These are phyloP conservation scores for Trichosporon asahii DNA, from an alignment of 1,284 basidiomycete genomes.

Conservation along the genomic window DNA sequence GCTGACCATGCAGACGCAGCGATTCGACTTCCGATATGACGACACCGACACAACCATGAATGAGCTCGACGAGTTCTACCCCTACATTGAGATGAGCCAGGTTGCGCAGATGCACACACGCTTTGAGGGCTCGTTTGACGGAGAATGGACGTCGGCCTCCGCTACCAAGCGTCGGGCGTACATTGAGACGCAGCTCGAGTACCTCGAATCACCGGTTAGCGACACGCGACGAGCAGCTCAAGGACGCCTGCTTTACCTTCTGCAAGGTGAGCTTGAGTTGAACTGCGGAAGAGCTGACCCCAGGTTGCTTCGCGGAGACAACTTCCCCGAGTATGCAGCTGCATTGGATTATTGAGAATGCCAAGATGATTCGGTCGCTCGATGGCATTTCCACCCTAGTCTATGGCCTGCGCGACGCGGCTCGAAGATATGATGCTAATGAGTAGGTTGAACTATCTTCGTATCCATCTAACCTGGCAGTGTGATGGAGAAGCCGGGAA, in stretches of 20 bases:
- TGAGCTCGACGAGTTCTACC: slow-evolving; percentile 98
- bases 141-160: slow-evolving; percentile 76
- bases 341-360: slow-evolving; percentile 93
- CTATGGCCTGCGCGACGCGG: slow-evolving; percentile 84
- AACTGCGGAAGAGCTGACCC: slow-evolving; percentile 6
- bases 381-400: slow-evolving; percentile 83
- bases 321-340: slow-evolving; percentile 88
- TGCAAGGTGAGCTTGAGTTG: slow-evolving; percentile 65
- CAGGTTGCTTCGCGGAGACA: slow-evolving; percentile 89
- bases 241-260: slow-evolving; percentile 78
- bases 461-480: slow-evolving; percentile 3
- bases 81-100: slow-evolving; percentile 91
- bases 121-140: slow-evolving; percentile 77
- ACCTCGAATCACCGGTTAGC: slow-evolving; percentile 77
- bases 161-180: slow-evolving; percentile 61
- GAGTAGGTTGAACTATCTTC: slow-evolving; percentile 27
- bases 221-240: slow-evolving; percentile 80
- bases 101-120: slow-evolving; percentile 81
- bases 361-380: slow-evolving; percentile 74
- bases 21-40: slow-evolving; percentile 86
- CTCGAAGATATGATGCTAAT: slow-evolving; percentile 65
- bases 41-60: slow-evolving; percentile 93
- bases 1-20: slow-evolving; percentile 59
- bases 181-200: slow-evolving; percentile 74
- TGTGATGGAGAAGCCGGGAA: slow-evolving; percentile 11